Evolutionary conservation across 1,139 yeast species (phyloP).

Genomic region (Magnusiomyces sp.): DNA sequence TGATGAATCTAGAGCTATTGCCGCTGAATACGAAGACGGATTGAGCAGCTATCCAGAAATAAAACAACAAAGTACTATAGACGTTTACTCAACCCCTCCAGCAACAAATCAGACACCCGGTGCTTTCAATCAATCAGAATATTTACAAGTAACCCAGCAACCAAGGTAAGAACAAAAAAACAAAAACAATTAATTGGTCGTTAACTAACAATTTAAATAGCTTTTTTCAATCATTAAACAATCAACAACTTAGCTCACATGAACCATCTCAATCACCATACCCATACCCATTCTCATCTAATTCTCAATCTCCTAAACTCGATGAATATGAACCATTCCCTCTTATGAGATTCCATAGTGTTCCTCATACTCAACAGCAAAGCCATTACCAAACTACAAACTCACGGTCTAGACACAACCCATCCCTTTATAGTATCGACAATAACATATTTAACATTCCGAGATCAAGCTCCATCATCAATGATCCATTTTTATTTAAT

Average conservation of each 20-base stretch:
- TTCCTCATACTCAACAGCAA: background rate
- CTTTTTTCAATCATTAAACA: no score
- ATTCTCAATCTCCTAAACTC: background rate
- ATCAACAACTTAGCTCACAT: no score
- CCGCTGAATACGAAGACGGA: slow-evolving; percentile 16
- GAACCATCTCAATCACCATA: no score
- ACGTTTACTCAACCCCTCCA: background rate
- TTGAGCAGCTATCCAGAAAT: slow-evolving; percentile 10
- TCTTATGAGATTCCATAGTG: background rate
- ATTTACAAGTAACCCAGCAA: no score
- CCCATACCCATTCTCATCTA: no score
- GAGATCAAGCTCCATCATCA: background rate
- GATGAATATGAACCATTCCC: no score
- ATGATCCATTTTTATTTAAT: slow-evolving; percentile 7
- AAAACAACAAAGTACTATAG: background rate
- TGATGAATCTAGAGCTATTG: slow-evolving; percentile 16
- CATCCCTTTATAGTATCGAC: background rate
- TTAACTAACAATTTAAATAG: background rate
- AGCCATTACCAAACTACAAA: background rate
- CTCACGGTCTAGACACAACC: background rate
- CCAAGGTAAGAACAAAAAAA: no score
- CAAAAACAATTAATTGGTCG: background rate
- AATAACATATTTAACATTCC: background rate
- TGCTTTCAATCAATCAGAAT: no score
- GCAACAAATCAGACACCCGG: no score